Evolutionary conservation across 768 basidiomycete species (phyloP).

Genomic region (Kwoniella bestiolae): DNA sequence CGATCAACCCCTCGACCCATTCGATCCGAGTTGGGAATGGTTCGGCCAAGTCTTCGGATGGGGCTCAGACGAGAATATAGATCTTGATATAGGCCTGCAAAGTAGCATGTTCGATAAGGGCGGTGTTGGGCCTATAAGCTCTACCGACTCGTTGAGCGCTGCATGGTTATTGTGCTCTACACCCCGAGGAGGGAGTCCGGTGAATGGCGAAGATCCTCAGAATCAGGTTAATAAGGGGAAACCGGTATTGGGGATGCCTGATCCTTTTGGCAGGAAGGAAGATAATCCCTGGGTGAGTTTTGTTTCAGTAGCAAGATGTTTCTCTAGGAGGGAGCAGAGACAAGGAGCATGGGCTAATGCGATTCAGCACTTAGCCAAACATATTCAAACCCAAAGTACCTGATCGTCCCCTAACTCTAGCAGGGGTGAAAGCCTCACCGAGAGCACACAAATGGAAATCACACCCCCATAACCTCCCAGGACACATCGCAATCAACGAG

Average conservation of each 20-base stretch:
- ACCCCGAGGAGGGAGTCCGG: constrained; percentile 38
- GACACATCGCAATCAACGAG: constrained; percentile 12
- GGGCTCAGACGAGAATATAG: constrained; percentile 42
- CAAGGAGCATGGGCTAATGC: too few relatives aligned
- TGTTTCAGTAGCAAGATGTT: not conserved
- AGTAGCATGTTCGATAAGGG: constrained; percentile 36
- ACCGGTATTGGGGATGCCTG: constrained; percentile 15
- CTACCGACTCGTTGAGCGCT: constrained; percentile 44
- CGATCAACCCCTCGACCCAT: constrained; percentile 25
- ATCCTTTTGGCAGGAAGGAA: constrained; percentile 41
- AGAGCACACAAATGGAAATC: constrained; percentile 19
- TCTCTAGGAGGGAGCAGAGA: too few relatives aligned
- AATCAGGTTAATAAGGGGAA: not conserved
- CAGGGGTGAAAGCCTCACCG: constrained; percentile 44
- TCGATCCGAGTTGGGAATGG: constrained; percentile 35
- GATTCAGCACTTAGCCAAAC: constrained; percentile 26
- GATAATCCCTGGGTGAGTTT: constrained; percentile 46
- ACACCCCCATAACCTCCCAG: constrained; percentile 1
- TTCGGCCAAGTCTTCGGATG: constrained; percentile 49
- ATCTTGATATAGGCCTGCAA: constrained; percentile 41
- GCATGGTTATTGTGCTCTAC: constrained; percentile 45
- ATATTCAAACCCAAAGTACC: constrained; percentile 49
- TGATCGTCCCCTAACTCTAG: constrained; percentile 43
- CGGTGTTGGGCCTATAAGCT: constrained; percentile 37
- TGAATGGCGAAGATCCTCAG: constrained; percentile 25